These are phyloP conservation scores for Fereydounia khargensis DNA, from an alignment of 1,284 basidiomycete genomes.

Conservation along the genomic window DNA sequence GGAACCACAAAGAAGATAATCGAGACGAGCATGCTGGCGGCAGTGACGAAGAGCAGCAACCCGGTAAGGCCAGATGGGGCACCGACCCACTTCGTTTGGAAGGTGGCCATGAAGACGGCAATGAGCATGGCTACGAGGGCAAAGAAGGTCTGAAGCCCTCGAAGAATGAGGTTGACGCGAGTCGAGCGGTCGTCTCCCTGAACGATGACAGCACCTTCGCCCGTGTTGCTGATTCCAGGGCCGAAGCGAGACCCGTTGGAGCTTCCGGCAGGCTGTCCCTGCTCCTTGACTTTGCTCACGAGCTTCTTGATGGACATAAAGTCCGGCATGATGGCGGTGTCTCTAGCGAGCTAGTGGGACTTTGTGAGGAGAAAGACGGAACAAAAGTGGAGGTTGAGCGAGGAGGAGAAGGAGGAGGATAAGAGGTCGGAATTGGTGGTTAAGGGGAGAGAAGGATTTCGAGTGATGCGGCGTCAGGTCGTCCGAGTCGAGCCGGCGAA, in stretches of 20 bases:
- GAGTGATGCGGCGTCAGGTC: no score
- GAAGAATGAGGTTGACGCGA: conserved; percentile 23
- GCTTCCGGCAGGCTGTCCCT: conserved; percentile 2
- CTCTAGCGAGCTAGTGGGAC: background rate
- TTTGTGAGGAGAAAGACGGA: no score
- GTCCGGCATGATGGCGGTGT: conserved; percentile 20
- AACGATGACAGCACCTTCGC: background rate
- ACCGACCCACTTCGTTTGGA: conserved; percentile 44
- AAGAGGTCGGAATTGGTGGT: no score
- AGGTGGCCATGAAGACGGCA: conserved; percentile 39
- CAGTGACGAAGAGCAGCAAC: conserved; percentile 36
- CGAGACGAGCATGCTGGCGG: conserved; percentile 24
- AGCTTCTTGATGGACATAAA: conserved; percentile 32
- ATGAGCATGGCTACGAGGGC: conserved; percentile 32
- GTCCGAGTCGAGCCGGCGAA: no score
- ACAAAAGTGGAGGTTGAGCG: no score
- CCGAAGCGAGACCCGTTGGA: conserved; percentile 1
- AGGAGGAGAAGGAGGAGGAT: no score
- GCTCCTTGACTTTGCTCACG: conserved; percentile 29
- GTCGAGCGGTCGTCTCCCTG: conserved; percentile 19
- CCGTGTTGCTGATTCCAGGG: conserved; percentile 21
- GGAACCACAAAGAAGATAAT: conserved; percentile 35
- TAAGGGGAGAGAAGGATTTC: no score
- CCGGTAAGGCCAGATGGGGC: conserved; percentile 44
- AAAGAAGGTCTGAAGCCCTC: conserved; percentile 30